Base-by-base conservation (phyloP, 371 early-diverging fungal species). In the Mortierella sp. region DNA sequence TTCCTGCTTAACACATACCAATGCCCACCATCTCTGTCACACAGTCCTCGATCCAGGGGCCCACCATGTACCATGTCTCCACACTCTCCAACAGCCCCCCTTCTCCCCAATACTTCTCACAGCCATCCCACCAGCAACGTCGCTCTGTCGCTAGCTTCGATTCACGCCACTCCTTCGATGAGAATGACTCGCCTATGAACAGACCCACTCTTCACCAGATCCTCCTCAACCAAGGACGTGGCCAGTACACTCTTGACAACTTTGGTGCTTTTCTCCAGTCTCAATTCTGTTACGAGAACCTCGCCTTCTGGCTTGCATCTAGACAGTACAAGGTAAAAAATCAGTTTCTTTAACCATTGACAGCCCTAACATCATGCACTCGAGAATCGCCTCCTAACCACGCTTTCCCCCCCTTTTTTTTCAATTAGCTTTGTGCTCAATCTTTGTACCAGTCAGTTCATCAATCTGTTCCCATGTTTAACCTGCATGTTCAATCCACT, bases 241-340 rank as follows among this genome's bases (percentile, higher is more conserved):
- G 78, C 60, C 84, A 74, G 40, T 78, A 78, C 72, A 83, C 75
- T 26, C 84, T 78, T 67, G 78, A 68, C n/a, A 75, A 74, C 72
- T 83, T 83, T 72, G 78, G 69, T 4, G 72, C 79, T 30, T 79
- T 78, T 39, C 76, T 84, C 16, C 75, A 78, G 28, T 72, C 75
- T 26, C 75, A 78, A 45, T 78, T 78, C 73, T 78, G 83, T 26
- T 72, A 74, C 40, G 83, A 83, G 68, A 83, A 83, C 75, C 72
- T 83, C n/a, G 75, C 78, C 45, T 83, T 83, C 55, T 83, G 83
- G 83, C 70, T 78, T 39, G 83, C 83, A 1, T 77, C 78, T 45
- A 64, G 78, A n/a, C 78, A 83, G 40, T 83, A 83, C 73, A 83
- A 75, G 80, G 80, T 80, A 30, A 62, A 28, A 8, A 28, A 61